These are phyloP conservation scores for Phytomonas sp. DNA, from an alignment of 208 protist genomes.

Conservation along the genomic window DNA sequence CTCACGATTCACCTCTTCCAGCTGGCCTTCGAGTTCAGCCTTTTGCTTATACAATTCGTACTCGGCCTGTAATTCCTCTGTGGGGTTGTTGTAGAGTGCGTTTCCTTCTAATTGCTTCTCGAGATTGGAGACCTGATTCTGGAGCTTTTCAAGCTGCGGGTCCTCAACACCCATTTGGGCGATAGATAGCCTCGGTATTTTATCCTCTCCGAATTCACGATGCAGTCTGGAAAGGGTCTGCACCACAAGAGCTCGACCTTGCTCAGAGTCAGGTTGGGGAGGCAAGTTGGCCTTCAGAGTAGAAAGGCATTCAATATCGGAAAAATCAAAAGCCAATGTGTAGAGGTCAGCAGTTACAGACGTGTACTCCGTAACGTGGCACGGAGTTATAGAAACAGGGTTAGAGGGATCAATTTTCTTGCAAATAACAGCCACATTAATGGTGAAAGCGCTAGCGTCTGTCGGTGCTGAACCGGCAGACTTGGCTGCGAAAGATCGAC, in stretches of 20 bases:
- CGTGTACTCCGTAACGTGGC: constrained; percentile 75
- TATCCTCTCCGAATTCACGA: constrained; percentile 51
- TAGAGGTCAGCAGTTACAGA: constrained; percentile 79
- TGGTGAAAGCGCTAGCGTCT: constrained; percentile 61
- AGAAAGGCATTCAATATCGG: constrained; percentile 58
- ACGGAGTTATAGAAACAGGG: constrained; percentile 34
- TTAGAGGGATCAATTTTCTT: constrained; percentile 44
- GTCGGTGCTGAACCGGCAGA: constrained; percentile 22
- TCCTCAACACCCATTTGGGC: constrained; percentile 96
- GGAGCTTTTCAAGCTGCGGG: constrained; percentile 56
- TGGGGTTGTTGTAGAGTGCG: constrained; percentile 50
- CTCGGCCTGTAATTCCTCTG: constrained; percentile 36
- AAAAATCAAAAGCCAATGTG: constrained; percentile 79
- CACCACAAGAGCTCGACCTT: constrained; percentile 62
- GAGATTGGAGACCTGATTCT: constrained; percentile 78
- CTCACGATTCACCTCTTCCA: constrained; percentile 67
- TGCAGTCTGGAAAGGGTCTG: constrained; percentile 75
- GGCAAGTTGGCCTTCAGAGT: constrained; percentile 80
- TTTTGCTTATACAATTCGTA: constrained; percentile 73
- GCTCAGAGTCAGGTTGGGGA: constrained; percentile 58
- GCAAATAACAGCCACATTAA: constrained; percentile 80
- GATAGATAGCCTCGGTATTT: constrained; percentile 90
- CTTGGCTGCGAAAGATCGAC: constrained; percentile 65
- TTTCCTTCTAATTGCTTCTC: constrained; percentile 75
- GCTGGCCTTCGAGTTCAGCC: constrained; percentile 47